These are phyloP conservation scores for Pyrus communis DNA, from an alignment of 306 rosid species.

Conservation along the genomic window DNA sequence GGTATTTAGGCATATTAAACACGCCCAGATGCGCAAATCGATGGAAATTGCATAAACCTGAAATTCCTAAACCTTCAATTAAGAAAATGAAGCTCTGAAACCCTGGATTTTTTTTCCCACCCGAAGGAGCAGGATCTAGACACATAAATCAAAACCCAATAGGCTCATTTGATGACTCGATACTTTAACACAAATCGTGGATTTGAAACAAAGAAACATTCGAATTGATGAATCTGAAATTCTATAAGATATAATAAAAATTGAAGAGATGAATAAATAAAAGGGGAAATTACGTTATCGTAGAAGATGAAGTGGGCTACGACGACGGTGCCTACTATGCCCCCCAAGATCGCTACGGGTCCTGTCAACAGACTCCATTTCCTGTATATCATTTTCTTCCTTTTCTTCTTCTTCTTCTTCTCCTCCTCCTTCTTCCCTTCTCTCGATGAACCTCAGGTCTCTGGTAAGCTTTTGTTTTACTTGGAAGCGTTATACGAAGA, in stretches of 20 bases:
- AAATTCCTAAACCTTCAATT: background rate
- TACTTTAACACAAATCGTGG: background rate
- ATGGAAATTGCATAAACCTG: background rate
- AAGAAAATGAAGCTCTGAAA: background rate
- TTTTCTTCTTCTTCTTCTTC: background rate
- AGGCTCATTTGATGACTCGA: background rate
- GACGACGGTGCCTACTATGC: constrained; percentile 47
- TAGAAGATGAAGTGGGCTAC: constrained; percentile 39
- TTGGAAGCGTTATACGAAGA: too few relatives aligned
- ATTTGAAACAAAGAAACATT: background rate
- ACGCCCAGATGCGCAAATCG: background rate
- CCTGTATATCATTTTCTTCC: constrained; percentile 66
- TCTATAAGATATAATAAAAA: background rate
- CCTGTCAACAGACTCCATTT: constrained; percentile 92
- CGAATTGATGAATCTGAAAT: background rate
- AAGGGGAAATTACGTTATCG: constrained; percentile 16
- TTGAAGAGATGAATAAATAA: background rate
- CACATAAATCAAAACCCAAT: background rate
- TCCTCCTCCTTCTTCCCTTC: constrained; percentile 9
- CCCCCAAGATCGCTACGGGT: constrained; percentile 47
- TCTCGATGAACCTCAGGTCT: background rate
- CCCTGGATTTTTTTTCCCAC: background rate
- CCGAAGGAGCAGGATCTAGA: background rate
- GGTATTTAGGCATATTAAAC: background rate
- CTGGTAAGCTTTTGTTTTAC: background rate